A percentile compares a stretch with the other conserved stretches of the same genome.
Conservation (phyloP, 495 filamentous ascomycete species). For the Penicillium ochrochloron region DNA sequence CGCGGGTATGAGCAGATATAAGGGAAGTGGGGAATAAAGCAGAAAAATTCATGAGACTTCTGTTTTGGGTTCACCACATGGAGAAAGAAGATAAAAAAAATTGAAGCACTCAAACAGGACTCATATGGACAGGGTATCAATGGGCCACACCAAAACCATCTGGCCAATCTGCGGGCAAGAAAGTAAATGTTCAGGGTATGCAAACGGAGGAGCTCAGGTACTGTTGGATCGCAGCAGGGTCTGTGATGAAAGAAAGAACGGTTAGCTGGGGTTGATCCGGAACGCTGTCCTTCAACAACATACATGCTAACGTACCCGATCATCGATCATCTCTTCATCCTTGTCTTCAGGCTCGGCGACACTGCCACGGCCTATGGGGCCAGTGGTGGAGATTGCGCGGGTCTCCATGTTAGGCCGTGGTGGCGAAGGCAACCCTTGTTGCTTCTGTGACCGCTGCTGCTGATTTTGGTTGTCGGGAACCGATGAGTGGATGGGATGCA, state of each 20-base stretch:
- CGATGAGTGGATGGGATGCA: constrained; percentile 46
- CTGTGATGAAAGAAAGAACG: constrained; percentile 20
- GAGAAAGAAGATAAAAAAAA: constrained; percentile 9
- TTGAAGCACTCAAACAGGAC: constrained; percentile 21
- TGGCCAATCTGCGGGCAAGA: constrained; percentile 25
- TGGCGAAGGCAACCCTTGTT: constrained; percentile 32
- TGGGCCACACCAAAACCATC: constrained; percentile 27
- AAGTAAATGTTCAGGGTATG: constrained; percentile 27
- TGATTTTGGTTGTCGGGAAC: constrained; percentile 34
- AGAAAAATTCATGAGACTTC: constrained; percentile 16
- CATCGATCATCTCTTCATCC: constrained; percentile 70
- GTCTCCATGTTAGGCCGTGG: constrained; percentile 54
- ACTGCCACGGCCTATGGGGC: constrained; percentile 53
- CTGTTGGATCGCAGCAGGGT: constrained; percentile 48
- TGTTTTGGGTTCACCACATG: constrained; percentile 9
- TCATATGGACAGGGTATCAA: constrained; percentile 44
- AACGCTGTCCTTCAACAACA: constrained; percentile 13
- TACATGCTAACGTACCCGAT: constrained; percentile 63
- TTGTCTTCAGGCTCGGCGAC: constrained; percentile 67
- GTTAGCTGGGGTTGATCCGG: constrained; percentile 28
- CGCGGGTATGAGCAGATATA: constrained; percentile 28
- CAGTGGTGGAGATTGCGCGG: constrained; percentile 67
- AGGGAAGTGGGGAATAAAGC: constrained; percentile 12
- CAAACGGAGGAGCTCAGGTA: constrained; percentile 33
- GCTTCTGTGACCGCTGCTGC: constrained; percentile 27